These are phyloP conservation scores for Lactarius akahatsu DNA, from an alignment of 768 basidiomycete genomes.

Conservation along the genomic window DNA sequence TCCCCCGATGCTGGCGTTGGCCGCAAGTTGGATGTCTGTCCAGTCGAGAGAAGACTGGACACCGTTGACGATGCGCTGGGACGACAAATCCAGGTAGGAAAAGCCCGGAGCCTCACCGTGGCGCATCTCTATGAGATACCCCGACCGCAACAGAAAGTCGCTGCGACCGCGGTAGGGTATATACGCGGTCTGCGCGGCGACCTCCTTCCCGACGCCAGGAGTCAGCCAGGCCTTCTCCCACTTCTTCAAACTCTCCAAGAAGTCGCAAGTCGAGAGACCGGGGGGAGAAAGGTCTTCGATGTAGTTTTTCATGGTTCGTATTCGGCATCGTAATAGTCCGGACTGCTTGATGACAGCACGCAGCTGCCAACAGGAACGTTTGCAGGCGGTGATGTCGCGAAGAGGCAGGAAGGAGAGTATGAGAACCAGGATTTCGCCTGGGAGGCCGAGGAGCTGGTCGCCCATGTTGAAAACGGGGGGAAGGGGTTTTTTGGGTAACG, in stretches of 20 bases:
- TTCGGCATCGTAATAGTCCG: constrained; percentile 1
- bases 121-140: constrained; percentile 16
- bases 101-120: neutral
- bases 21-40: constrained; percentile 11
- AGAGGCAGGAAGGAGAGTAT: constrained; percentile 10
- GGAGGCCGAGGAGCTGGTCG: constrained; percentile 13
- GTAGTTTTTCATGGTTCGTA: constrained; percentile 2
- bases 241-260: neutral
- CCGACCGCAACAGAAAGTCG: constrained; percentile 10
- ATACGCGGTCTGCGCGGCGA: no score
- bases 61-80: neutral
- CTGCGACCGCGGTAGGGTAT: neutral
- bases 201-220: neutral
- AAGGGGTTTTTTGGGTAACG: neutral
- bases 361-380: constrained; percentile 9
- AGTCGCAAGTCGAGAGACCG: constrained; percentile 5
- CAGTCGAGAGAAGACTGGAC: neutral
- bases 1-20: constrained; percentile 31
- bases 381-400: constrained; percentile 12
- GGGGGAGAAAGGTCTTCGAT: constrained; percentile 15
- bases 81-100: constrained; percentile 14
- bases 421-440: constrained; percentile 12
- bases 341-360: constrained; percentile 13
- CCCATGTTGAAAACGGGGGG: neutral
- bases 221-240: constrained; percentile 21